These are phyloP conservation scores for Xerocomellus intermedius DNA, from an alignment of 768 basidiomycete species.

Conservation along the genomic window DNA sequence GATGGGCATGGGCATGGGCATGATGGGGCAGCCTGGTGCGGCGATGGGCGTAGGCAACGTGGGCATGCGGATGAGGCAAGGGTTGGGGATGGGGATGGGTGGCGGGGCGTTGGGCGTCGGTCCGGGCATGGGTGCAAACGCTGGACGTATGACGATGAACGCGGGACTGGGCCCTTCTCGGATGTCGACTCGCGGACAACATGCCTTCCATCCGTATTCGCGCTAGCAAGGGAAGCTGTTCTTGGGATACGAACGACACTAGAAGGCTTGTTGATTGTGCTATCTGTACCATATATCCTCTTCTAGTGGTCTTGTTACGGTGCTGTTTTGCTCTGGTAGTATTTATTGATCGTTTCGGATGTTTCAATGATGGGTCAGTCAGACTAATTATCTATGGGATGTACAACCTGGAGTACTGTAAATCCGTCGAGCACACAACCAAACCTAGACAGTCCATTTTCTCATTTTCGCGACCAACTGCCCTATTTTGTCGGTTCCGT, in stretches of 20 bases:
- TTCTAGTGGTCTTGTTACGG: conserved; percentile 14
- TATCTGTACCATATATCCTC: conserved; percentile 33
- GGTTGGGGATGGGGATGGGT: conserved; percentile 42
- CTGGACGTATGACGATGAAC: conserved; percentile 42
- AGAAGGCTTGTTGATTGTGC: background rate
- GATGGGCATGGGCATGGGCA: conserved; percentile 43
- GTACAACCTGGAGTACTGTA: conserved; percentile 4
- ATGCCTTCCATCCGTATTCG: conserved; percentile 65
- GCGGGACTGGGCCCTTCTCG: conserved; percentile 48
- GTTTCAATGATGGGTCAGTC: background rate
- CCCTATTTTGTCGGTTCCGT: conserved; percentile 18
- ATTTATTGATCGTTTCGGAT: conserved; percentile 13
- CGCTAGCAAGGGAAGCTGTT: conserved; percentile 31
- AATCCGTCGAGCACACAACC: background rate
- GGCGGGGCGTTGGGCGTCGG: conserved; percentile 39
- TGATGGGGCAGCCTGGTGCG: conserved; percentile 29
- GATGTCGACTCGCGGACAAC: conserved; percentile 51
- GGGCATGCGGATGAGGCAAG: conserved; percentile 36
- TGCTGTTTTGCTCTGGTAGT: conserved; percentile 11
- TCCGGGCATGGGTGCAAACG: conserved; percentile 29
- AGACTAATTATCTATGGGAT: conserved; percentile 2
- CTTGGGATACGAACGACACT: background rate
- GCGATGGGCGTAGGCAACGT: conserved; percentile 27
- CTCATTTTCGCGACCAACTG: conserved; percentile 32
- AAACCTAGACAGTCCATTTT: conserved; percentile 23